phyloP scores from a whole-genome alignment of 305 asterid species.

The Salvia sclarea region DNA sequence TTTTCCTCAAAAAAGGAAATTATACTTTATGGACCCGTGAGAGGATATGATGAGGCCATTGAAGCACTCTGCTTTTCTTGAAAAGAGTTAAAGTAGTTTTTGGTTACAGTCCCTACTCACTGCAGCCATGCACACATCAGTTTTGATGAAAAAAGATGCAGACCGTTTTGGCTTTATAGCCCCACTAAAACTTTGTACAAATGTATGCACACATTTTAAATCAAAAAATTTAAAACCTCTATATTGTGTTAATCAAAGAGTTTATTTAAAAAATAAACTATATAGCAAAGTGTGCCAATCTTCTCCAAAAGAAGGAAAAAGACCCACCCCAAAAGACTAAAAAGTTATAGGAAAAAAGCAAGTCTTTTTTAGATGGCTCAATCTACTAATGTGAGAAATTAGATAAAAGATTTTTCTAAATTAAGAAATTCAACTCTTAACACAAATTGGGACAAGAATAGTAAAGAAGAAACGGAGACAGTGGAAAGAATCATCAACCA shows the following conservation, averaged over 20 bases:
- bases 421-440: background rate
- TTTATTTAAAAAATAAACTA: background rate
- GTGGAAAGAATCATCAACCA: background rate
- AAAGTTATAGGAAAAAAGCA: background rate
- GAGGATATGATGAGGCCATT: constrained; percentile 17
- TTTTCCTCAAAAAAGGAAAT: background rate
- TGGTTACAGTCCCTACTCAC: constrained; percentile 36
- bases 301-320: background rate
- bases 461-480: background rate
- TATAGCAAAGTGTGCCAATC: background rate
- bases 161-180: constrained; percentile 21
- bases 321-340: background rate
- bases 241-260: background rate
- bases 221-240: background rate
- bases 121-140: constrained; percentile 44
- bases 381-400: background rate
- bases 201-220: background rate
- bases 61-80: constrained; percentile 37
- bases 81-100: constrained; percentile 39
- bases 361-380: background rate
- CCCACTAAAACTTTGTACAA: constrained; percentile 24
- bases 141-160: constrained; percentile 44
- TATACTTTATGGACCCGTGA: constrained; percentile 12
- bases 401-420: background rate
- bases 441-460: background rate